These are phyloP conservation scores for Ambrosia trifida DNA, from an alignment of 129 eudicot genomes.

Conservation along the genomic window DNA sequence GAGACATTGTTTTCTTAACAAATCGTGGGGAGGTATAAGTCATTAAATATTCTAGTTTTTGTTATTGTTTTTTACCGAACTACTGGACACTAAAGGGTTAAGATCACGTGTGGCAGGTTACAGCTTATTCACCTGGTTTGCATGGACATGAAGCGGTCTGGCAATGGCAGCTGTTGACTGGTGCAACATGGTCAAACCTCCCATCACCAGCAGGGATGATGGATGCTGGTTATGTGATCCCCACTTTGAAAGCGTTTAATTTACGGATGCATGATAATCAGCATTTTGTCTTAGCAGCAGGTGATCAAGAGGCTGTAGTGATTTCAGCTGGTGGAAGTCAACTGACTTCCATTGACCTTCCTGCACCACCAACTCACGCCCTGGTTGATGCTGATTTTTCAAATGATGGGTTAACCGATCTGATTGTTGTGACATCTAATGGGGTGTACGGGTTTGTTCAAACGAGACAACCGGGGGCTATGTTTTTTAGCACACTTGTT, in stretches of 20 bases:
- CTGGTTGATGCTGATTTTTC: conserved; percentile 81
- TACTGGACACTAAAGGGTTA: conserved; percentile 24
- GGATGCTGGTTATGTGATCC: conserved; percentile 77
- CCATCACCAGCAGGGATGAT: conserved; percentile 91
- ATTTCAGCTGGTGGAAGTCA: conserved; percentile 82
- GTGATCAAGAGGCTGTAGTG: conserved; percentile 85
- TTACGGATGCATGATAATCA: conserved; percentile 74
- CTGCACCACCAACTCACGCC: conserved; percentile 89
- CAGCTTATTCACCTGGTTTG: conserved; percentile 82
- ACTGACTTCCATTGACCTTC: conserved; percentile 64
- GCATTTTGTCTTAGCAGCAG: conserved; percentile 73
- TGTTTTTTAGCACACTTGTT: conserved; percentile 93
- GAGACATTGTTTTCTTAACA: conserved; percentile 88
- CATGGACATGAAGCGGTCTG: conserved; percentile 91
- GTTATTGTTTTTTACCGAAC: not conserved
- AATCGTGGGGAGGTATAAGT: conserved; percentile 88
- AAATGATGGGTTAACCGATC: conserved; percentile 86
- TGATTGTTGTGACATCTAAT: conserved; percentile 76
- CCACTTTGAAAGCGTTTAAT: conserved; percentile 71
- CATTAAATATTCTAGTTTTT: not conserved
- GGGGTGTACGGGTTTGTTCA: conserved; percentile 98
- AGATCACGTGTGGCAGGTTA: conserved; percentile 54
- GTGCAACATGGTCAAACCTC: conserved; percentile 98
- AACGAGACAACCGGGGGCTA: conserved; percentile 98
- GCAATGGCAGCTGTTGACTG: conserved; percentile 95